A percentile compares a stretch with the other conserved stretches of the same genome.
Conservation (phyloP, 2,329 filamentous ascomycete genomes). For the Shiraia bambusicola region DNA sequence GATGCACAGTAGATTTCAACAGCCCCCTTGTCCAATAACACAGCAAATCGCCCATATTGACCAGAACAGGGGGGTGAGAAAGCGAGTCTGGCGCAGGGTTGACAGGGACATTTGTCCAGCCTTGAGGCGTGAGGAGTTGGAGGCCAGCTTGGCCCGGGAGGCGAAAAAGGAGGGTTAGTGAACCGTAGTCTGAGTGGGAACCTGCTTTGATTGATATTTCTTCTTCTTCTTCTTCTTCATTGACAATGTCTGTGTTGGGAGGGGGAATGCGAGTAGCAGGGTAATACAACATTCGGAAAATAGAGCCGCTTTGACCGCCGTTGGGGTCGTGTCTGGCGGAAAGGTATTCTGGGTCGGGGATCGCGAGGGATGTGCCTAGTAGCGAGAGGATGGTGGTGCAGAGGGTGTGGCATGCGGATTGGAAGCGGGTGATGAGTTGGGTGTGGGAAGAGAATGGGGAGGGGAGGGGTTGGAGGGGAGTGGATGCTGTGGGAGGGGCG, state of each 20-base stretch:
- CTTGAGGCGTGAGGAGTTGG: conserved; percentile 68
- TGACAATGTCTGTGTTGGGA: too few species aligned
- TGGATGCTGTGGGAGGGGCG: conserved; percentile 62
- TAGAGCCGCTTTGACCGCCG: conserved; percentile 53
- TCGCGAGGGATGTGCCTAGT: conserved; percentile 73
- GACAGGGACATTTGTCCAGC: conserved; percentile 50
- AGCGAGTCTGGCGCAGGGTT: conserved; percentile 60
- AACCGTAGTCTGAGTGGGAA: conserved; percentile 85
- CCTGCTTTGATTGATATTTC: conserved; percentile 76
- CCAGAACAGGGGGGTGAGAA: conserved; percentile 48
- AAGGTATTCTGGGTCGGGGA: conserved; percentile 58
- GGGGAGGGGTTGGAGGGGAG: conserved; percentile 72
- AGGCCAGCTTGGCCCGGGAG: conserved; percentile 81
- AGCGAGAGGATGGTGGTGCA: conserved; percentile 73
- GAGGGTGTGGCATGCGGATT: conserved; percentile 68
- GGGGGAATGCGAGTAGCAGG: conserved; percentile 24
- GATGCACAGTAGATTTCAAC: conserved; percentile 82
- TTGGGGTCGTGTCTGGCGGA: conserved; percentile 59
- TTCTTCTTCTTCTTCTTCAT: conserved; percentile 46
- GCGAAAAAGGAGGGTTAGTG: conserved; percentile 75
- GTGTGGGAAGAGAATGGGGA: conserved; percentile 61
- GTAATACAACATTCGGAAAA: conserved; percentile 58
- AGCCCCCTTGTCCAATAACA: conserved; percentile 91
- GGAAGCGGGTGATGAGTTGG: conserved; percentile 65
- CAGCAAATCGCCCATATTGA: conserved; percentile 74